Base-by-base conservation (phyloP, 2,329 filamentous ascomycete species). In the Geosmithia morbida region DNA sequence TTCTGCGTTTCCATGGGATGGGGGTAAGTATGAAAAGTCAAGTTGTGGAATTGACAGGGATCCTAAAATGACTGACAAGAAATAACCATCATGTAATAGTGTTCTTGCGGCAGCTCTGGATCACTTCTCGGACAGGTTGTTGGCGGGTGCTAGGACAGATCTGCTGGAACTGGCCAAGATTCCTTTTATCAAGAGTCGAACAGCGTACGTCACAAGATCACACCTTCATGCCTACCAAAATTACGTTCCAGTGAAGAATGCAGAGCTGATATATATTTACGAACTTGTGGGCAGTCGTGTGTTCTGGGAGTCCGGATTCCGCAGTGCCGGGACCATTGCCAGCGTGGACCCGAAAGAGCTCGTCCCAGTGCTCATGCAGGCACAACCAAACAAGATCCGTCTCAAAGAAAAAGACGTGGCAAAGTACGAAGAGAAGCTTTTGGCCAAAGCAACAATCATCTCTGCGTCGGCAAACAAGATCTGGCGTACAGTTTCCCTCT, bases 1-100 rank as follows among this genome's bases (percentile, higher is more conserved):
- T 88, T 88, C 56, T 88, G 84, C 57, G 73, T 86, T 53, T 72
- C 77, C 17, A 87, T 89, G 84, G 78, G 74, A 2, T 87, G 83
- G 82, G 76, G 75, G 72, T 75, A 33, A 45, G 30, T 7, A 7
- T 37, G 11, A 11, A n/a, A 10, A 11, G 2, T 14, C 2, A 3
- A 18, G 20, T 45, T n/a, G n/a, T n/a, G n/a, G n/a, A n/a, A n/a
- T n/a, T n/a, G n/a, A n/a, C n/a, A n/a, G n/a, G n/a, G n/a, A n/a
- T n/a, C n/a, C n/a, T n/a, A n/a, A n/a, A n/a, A n/a, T n/a, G n/a
- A n/a, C n/a, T n/a, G n/a, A n/a, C n/a, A n/a, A n/a, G n/a, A n/a
- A n/a, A n/a, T n/a, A n/a, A 60, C 44, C 10, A 37, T 29, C 8
- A 53, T 18, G 7, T 7, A 14, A 42, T 47, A 81, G 79, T 1